Percentiles rank a stretch among this genome's conserved stretches.
Conservation (phyloP, 176 grass and related monocot genomes). For the Lolium multiflorum region DNA sequence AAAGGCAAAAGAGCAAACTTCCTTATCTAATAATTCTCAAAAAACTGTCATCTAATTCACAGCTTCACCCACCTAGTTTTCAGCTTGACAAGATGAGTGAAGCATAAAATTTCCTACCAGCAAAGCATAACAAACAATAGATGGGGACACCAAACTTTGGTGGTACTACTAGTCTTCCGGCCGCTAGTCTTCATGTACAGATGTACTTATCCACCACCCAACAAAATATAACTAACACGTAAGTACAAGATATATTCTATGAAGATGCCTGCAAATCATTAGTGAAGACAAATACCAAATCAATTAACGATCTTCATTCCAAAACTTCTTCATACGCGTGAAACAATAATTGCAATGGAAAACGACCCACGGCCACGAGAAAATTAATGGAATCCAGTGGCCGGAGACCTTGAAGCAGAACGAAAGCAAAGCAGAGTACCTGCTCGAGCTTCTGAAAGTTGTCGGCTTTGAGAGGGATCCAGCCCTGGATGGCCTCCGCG, state of each 20-base stretch:
- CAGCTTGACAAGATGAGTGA: constrained; percentile 5
- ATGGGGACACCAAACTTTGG: constrained; percentile 38
- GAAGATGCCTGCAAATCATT: constrained; percentile 30
- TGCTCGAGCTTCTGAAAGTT: constrained; percentile 91
- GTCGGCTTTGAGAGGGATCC: constrained; percentile 90
- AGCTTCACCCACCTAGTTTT: background rate
- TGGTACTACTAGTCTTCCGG: background rate
- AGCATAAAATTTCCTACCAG: background rate
- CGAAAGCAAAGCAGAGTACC: constrained; percentile 61
- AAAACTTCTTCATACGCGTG: constrained; percentile 31
- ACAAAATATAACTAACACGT: constrained; percentile 37
- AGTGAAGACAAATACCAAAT: constrained; percentile 30
- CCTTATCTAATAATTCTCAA: background rate
- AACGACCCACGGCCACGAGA: constrained; percentile 42
- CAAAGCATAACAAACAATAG: constrained; percentile 19
- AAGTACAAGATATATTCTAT: constrained; percentile 3
- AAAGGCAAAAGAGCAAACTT: background rate
- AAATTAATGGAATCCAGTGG: constrained; percentile 36
- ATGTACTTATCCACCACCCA: constrained; percentile 48
- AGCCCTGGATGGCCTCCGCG: constrained; percentile 92
- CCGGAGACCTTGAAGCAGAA: constrained; percentile 2
- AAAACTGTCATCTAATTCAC: background rate
- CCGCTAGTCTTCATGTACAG: constrained; percentile 44
- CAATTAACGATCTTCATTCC: constrained; percentile 20
- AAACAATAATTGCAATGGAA: constrained; percentile 35